A percentile compares a stretch with the other conserved stretches of the same genome.
These are phyloP conservation scores for Globisporangium cylindrosporum DNA, from an alignment of 352 stramenopile genomes.

Conservation along the genomic window DNA sequence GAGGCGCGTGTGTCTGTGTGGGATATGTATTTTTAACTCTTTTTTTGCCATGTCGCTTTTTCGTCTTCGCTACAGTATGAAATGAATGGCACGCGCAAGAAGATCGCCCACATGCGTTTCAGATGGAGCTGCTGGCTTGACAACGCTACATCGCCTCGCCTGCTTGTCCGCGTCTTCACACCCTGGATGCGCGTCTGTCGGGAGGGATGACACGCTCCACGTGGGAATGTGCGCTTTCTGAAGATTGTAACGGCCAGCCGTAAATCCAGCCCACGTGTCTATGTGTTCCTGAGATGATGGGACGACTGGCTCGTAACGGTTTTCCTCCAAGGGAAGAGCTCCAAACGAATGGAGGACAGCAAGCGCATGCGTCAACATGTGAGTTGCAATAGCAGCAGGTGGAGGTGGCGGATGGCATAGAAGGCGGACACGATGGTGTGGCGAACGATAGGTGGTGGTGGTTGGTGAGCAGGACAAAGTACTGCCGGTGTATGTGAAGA, in stretches of 20 bases:
- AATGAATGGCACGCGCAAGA: background rate
- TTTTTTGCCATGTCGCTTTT: constrained; percentile 7
- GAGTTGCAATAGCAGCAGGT: background rate
- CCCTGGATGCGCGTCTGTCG: background rate
- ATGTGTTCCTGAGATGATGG: constrained; percentile 12
- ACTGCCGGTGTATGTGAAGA: background rate
- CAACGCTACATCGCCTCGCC: background rate
- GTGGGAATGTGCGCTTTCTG: constrained; percentile 1
- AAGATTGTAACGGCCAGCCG: constrained; percentile 1
- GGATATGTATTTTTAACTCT: background rate
- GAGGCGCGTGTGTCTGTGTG: background rate
- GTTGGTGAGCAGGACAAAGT: background rate
- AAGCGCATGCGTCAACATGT: background rate
- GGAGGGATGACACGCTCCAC: background rate
- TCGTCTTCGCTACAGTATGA: background rate
- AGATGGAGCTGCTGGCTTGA: background rate
- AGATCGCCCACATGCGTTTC: constrained; percentile 4
- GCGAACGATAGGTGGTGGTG: background rate
- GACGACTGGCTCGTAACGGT: constrained; percentile 8
- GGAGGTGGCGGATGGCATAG: background rate
- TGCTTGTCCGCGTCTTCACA: no score
- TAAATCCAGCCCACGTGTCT: constrained; percentile 9
- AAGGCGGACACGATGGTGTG: constrained; percentile 1
- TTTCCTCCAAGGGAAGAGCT: background rate
- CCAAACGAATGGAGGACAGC: constrained; percentile 6